Base-by-base conservation (phyloP, 2,329 filamentous ascomycete species). In the Pseudogymnoascus sp. region DNA sequence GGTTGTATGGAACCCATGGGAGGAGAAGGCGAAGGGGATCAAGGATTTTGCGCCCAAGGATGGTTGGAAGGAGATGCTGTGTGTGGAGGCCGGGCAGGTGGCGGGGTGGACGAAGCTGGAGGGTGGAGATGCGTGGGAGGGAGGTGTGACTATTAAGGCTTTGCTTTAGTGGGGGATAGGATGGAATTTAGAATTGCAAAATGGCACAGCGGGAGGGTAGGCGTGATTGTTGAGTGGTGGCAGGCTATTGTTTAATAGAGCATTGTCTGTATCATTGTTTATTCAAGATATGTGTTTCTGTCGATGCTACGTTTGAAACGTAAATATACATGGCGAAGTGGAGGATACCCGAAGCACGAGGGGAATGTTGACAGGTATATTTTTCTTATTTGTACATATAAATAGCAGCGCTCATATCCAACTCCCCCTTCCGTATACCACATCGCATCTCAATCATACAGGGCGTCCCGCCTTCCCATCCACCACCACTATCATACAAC, bases 1-100 rank as follows among this genome's bases (percentile, higher is more conserved):
- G 14, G 93, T 97, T 1, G 89, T 97, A 30, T 99, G 94, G 94
- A 99, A 99, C 75, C 94, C 94, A 1, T 97, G 93, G 91, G 80
- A 81, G 39, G 90, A 92, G 65, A 96, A 95, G 78, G 85, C 90
- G 1, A 83, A 85, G 68, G 81, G 81, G 4, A 96, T 96, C 77
- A 85, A 79, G 59, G 94, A 99, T 74, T 97, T 97, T 72, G 83
- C 82, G 62, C 94, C 94, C 58, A 89, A 95, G 71, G 89, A 92
- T 60, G 94, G 89, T 37, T 97, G 88, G 79, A 90, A 90, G 79
- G 84, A 91, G 62, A 97, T 97, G 90, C 78, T 99, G 43, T 97
- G 94, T 72, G 84, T 97, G 58, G 94, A 99, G 79, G 89, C 93
- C 2, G 94, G 94, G 11, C 82, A 86, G 8, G 93, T 97, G 16